Evolutionary conservation across 2,329 filamentous ascomycete genomes (phyloP).

Genomic region (Cucurbitaria berberidis): DNA sequence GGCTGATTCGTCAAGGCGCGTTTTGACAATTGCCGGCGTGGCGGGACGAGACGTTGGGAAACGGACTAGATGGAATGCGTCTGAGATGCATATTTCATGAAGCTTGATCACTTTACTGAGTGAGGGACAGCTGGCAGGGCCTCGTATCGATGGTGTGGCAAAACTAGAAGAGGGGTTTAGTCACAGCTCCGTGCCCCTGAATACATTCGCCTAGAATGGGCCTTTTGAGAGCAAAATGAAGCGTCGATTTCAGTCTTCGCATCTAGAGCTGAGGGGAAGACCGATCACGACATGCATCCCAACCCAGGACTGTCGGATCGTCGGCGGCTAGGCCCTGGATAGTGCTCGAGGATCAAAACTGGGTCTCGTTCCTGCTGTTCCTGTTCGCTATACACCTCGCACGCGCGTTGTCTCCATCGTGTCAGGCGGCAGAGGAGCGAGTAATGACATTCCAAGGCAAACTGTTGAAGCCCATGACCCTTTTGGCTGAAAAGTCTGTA

Average conservation of each 20-base stretch:
- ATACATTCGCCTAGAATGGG: neutral
- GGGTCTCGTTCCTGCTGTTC: neutral
- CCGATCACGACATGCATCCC: constrained; percentile 1
- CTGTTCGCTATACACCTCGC: neutral
- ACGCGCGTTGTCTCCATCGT: neutral
- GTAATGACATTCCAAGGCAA: neutral
- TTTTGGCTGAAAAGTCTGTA: neutral
- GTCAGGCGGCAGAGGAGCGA: neutral
- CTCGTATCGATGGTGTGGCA: neutral
- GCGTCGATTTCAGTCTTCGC: neutral
- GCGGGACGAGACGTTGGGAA: neutral
- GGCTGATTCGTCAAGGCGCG: too few species aligned
- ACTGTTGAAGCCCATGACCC: neutral
- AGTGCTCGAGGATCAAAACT: constrained; percentile 5
- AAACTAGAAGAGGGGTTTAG: neutral
- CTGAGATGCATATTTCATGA: neutral
- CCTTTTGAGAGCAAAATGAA: neutral
- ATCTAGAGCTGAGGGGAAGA: constrained; percentile 1
- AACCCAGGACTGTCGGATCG: constrained; percentile 9
- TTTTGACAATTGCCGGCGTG: neutral
- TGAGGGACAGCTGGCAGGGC: neutral
- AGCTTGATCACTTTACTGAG: neutral
- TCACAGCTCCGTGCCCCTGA: neutral
- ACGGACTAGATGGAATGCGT: neutral
- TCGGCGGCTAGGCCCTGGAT: constrained; percentile 9